Percentiles rank a stretch among this genome's conserved stretches.
Conservation (phyloP, 1,284 basidiomycete species). For the Trichosporon sp. region DNA sequence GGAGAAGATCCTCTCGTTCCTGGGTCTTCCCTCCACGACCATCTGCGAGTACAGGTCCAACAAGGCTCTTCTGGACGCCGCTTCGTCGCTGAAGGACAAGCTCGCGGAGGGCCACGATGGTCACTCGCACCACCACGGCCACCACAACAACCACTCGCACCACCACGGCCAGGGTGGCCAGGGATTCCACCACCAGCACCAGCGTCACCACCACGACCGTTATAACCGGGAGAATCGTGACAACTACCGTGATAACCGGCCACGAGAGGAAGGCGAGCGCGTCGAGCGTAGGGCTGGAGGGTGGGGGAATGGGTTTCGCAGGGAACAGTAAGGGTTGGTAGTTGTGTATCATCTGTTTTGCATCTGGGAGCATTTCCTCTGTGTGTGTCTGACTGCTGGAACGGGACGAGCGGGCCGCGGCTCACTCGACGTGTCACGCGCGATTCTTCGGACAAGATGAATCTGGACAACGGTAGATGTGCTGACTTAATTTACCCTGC, state of each 20-base stretch:
- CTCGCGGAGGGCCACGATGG: constrained; percentile 19
- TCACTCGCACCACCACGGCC: constrained; percentile 19
- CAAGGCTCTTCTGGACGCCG: constrained; percentile 50
- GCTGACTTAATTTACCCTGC: not conserved
- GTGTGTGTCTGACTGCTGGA: not conserved
- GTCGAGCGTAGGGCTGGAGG: constrained; percentile 24
- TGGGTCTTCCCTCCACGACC: constrained; percentile 50
- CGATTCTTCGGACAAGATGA: not conserved
- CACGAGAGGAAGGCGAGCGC: constrained; percentile 28
- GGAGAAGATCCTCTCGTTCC: constrained; percentile 53
- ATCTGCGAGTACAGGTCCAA: constrained; percentile 57
- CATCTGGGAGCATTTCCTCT: constrained; percentile 3
- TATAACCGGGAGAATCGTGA: constrained; percentile 29
- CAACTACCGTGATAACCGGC: constrained; percentile 13
- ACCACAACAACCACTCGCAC: constrained; percentile 6
- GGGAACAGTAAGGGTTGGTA: constrained; percentile 27
- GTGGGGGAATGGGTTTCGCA: constrained; percentile 33
- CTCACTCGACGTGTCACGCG: not conserved
- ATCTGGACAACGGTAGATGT: not conserved
- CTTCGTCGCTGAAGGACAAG: constrained; percentile 36
- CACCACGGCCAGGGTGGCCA: constrained; percentile 19
- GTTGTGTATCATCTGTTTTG: constrained; percentile 19
- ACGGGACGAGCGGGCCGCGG: not conserved
- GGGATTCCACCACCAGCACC: constrained; percentile 24
- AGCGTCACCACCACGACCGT: constrained; percentile 25